A percentile compares a stretch with the other conserved stretches of the same genome.
phyloP scores from a whole-genome alignment of 805 yeast genomes.

The Cyberlindnera amylophila region DNA sequence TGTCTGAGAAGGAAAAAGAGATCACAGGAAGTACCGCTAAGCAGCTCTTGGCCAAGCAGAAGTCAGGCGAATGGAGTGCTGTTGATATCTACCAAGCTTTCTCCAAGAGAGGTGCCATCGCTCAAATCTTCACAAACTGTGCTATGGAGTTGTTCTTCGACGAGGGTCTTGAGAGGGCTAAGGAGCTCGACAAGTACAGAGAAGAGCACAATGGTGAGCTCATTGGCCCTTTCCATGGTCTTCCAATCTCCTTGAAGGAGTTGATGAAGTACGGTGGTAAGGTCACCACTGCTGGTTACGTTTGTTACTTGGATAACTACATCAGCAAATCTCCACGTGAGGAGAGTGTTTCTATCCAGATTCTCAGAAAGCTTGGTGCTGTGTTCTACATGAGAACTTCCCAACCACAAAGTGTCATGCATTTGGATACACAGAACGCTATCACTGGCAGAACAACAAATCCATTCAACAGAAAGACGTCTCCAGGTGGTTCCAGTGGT shows the following conservation, averaged over 20 bases:
- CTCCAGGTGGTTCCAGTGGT: slow-evolving; percentile 70
- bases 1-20: slow-evolving; percentile 19
- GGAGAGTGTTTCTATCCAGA: slow-evolving; percentile 47
- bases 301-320: slow-evolving; percentile 46
- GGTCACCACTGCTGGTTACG: slow-evolving; percentile 59
- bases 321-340: slow-evolving; percentile 31
- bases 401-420: slow-evolving; percentile 71
- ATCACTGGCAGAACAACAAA: slow-evolving; percentile 58
- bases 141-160: slow-evolving; percentile 43
- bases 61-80: slow-evolving; percentile 33
- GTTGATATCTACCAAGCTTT: slow-evolving; percentile 47
- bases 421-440: slow-evolving; percentile 57
- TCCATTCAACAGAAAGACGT: slow-evolving; percentile 52
- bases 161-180: slow-evolving; percentile 56
- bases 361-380: slow-evolving; percentile 37
- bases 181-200: slow-evolving; percentile 47
- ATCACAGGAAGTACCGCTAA: slow-evolving; percentile 21
- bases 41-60: slow-evolving; percentile 20
- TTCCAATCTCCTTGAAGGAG: slow-evolving; percentile 67
- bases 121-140: slow-evolving; percentile 47
- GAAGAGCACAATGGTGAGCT: slow-evolving; percentile 40
- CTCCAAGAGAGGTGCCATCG: slow-evolving; percentile 54
- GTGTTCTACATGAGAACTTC: slow-evolving; percentile 62
- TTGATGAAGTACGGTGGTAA: slow-evolving; percentile 55
- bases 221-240: slow-evolving; percentile 65